These are phyloP conservation scores for Phytophthora uliginosa DNA, from an alignment of 352 stramenopile species.

Conservation along the genomic window DNA sequence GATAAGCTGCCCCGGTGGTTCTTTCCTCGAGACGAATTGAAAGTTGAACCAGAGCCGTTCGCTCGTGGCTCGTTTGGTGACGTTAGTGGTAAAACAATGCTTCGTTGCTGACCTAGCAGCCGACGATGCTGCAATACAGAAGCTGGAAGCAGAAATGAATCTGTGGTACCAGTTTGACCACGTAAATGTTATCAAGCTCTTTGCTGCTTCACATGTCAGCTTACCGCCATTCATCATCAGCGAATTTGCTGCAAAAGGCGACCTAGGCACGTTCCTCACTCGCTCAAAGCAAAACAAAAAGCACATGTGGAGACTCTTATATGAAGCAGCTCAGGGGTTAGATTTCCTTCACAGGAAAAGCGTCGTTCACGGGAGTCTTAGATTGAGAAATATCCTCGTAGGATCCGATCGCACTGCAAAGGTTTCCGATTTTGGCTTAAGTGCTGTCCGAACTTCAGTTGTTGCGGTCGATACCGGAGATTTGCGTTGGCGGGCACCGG, in stretches of 20 bases:
- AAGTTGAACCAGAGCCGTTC: slow-evolving; percentile 17
- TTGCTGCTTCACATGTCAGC: not conserved
- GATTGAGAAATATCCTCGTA: not conserved
- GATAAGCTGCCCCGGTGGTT: slow-evolving; percentile 12
- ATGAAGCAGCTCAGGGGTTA: not conserved
- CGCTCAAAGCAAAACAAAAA: not conserved
- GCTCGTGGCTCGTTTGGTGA: slow-evolving; percentile 24
- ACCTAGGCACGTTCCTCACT: not conserved
- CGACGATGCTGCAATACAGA: not conserved
- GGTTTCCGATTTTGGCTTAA: not conserved
- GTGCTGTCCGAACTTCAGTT: not conserved
- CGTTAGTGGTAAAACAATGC: slow-evolving; percentile 31
- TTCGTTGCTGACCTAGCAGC: not conserved
- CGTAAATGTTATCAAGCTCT: not conserved
- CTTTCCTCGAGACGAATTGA: slow-evolving; percentile 17
- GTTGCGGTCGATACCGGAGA: not conserved
- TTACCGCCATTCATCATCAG: not conserved
- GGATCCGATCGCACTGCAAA: not conserved
- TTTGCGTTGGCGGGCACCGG: not conserved
- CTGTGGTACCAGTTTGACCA: not conserved
- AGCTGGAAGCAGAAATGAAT: not conserved
- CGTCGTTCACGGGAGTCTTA: not conserved
- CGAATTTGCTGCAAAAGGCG: not conserved
- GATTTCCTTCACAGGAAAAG: not conserved
- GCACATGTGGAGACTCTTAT: not conserved